Conservation (phyloP, 1,284 basidiomycete genomes). For the Violaceomyces palustris region DNA sequence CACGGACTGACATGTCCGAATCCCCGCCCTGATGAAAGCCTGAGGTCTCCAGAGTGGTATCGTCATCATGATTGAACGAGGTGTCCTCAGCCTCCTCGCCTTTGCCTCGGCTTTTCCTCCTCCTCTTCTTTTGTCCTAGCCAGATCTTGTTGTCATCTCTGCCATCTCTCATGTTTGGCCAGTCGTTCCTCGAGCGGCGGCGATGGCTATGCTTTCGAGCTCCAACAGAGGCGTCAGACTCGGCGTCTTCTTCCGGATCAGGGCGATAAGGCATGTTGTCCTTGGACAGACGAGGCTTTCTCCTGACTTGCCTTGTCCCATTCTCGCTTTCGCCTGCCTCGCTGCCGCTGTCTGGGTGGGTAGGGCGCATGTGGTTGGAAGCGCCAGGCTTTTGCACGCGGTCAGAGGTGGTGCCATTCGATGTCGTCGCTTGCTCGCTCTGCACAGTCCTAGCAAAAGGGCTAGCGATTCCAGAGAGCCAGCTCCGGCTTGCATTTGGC, state of each 20-base stretch:
- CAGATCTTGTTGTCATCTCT: constrained; percentile 9
- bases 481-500: no score
- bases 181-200: neutral
- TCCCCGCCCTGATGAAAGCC: no score
- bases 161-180: constrained; percentile 1
- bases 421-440: no score
- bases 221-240: neutral
- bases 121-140: neutral
- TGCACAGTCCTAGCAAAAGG: no score
- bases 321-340: no score
- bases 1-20: no score
- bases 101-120: neutral
- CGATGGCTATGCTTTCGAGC: constrained; percentile 2
- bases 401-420: no score
- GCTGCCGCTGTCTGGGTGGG: no score
- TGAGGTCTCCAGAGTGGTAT: constrained; percentile 1
- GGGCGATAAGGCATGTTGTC: constrained; percentile 1
- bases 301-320: no score
- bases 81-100: neutral
- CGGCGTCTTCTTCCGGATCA: neutral
- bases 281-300: neutral
- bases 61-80: neutral
- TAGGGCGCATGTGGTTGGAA: no score
- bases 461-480: no score
- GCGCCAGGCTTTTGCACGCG: no score